phyloP scores from a whole-genome alignment of 2,329 filamentous ascomycete genomes.

The Aspergillus japonicus region DNA sequence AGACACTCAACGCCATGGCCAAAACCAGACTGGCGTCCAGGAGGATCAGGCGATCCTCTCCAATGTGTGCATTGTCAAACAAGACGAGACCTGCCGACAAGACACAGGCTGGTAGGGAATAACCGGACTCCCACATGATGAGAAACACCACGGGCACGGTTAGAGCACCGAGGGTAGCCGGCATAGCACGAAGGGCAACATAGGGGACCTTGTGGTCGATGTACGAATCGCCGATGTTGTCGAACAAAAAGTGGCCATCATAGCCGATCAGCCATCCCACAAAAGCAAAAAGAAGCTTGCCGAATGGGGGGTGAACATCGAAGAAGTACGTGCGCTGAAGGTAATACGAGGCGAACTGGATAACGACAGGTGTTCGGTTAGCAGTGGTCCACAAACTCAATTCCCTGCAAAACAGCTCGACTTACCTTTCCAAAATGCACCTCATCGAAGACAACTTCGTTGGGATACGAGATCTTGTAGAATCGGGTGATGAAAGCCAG shows the following conservation, averaged over 20 bases:
- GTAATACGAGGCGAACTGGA: constrained; percentile 65
- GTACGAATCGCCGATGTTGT: constrained; percentile 99
- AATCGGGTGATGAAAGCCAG: constrained; percentile 90
- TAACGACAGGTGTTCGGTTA: background rate
- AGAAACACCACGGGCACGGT: constrained; percentile 92
- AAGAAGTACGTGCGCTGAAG: constrained; percentile 98
- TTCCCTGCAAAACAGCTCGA: constrained; percentile 3
- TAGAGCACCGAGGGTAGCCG: constrained; percentile 84
- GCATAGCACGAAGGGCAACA: constrained; percentile 90
- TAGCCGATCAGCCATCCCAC: constrained; percentile 98
- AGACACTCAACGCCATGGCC: constrained; percentile 90
- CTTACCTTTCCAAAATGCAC: constrained; percentile 98
- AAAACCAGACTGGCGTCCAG: constrained; percentile 92
- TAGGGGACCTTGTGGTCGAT: constrained; percentile 96
- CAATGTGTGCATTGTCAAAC: constrained; percentile 96
- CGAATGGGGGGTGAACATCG: constrained; percentile 97
- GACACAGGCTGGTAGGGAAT: constrained; percentile 88
- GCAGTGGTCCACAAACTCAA: background rate
- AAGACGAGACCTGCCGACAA: constrained; percentile 82
- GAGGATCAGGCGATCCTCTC: constrained; percentile 90
- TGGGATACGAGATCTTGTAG: constrained; percentile 91
- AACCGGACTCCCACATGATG: constrained; percentile 99
- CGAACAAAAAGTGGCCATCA: constrained; percentile 95
- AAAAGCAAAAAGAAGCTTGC: constrained; percentile 94
- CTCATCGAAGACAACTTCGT: constrained; percentile 98